Conservation (phyloP, 2,329 filamentous ascomycete genomes). For the Chrysosphaeria jannelii region DNA sequence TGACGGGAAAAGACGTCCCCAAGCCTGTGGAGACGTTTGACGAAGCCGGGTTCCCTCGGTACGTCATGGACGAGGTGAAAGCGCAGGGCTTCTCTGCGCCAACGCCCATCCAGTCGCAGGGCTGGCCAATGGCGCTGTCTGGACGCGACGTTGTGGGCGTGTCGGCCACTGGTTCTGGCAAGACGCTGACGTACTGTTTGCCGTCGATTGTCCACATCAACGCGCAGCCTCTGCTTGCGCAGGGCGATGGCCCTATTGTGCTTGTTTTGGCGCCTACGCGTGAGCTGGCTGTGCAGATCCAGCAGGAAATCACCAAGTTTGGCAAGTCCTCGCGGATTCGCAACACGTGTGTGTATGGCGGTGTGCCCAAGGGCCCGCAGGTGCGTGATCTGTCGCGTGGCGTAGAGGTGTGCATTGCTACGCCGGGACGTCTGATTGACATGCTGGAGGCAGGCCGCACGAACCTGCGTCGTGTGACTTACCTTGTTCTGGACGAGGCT, state of each 20-base stretch:
- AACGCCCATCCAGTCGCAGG: conserved; percentile 90
- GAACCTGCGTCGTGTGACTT: conserved; percentile 90
- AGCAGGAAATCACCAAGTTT: conserved; percentile 95
- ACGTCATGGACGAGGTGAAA: conserved; percentile 97
- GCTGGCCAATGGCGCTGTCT: conserved; percentile 96
- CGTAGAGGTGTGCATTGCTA: conserved; percentile 96
- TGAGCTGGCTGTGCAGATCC: conserved; percentile 95
- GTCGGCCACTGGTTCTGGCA: conserved; percentile 95
- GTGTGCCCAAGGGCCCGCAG: conserved; percentile 91
- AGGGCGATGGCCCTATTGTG: conserved; percentile 87
- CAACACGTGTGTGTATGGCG: conserved; percentile 96
- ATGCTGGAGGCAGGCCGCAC: conserved; percentile 97
- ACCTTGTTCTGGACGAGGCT: conserved; percentile 92
- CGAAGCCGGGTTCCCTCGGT: conserved; percentile 85
- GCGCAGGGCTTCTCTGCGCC: conserved; percentile 82
- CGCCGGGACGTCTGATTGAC: conserved; percentile 88
- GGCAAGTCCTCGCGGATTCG: conserved; percentile 92
- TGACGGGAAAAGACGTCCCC: conserved; percentile 54
- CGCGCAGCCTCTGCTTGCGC: conserved; percentile 81
- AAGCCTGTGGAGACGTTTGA: conserved; percentile 93
- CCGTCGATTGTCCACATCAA: conserved; percentile 99
- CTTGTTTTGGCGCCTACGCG: conserved; percentile 86
- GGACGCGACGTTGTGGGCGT: conserved; percentile 97
- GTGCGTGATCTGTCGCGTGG: conserved; percentile 83
- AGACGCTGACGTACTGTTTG: conserved; percentile 94